Percentiles rank a stretch among this genome's conserved stretches.
Evolutionary conservation across 306 rosid genomes (phyloP).

Genomic region (Abrus precatorius): DNA sequence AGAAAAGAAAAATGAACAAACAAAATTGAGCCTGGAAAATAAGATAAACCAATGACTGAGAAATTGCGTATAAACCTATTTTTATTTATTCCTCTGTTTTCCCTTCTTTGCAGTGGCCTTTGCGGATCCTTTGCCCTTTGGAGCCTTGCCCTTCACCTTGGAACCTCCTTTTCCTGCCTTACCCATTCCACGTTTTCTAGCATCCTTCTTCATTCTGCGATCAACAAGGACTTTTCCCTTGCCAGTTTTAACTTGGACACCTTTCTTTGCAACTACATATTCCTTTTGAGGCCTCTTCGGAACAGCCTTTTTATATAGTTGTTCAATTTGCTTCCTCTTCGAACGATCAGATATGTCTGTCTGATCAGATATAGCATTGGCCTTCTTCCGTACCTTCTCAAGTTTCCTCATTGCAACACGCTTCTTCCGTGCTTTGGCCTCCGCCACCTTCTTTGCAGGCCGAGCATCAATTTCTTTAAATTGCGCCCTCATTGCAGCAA

Average conservation of each 20-base stretch:
- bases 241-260: constrained; percentile 84
- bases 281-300: constrained; percentile 87
- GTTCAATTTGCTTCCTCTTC: constrained; percentile 87
- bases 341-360: constrained; percentile 86
- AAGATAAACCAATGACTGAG: constrained; percentile 2
- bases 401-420: constrained; percentile 83
- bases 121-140: constrained; percentile 67
- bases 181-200: constrained; percentile 60
- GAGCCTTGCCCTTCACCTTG: constrained; percentile 58
- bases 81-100: constrained; percentile 56
- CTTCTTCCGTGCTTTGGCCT: constrained; percentile 84
- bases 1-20: constrained; percentile 1
- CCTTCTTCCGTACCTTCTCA: constrained; percentile 95
- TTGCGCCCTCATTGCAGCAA: constrained; percentile 86
- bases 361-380: constrained; percentile 90
- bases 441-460: constrained; percentile 78
- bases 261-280: constrained; percentile 96
- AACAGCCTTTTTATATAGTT: constrained; percentile 72
- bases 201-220: constrained; percentile 88
- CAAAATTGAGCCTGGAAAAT: constrained; percentile 29
- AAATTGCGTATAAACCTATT: constrained; percentile 36
- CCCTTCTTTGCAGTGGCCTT: constrained; percentile 62
- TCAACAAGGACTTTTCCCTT: constrained; percentile 85
- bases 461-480: constrained; percentile 91
- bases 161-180: constrained; percentile 63